Base-by-base conservation (phyloP, 2,329 filamentous ascomycete genomes). In the Coleophoma crateriformis region DNA sequence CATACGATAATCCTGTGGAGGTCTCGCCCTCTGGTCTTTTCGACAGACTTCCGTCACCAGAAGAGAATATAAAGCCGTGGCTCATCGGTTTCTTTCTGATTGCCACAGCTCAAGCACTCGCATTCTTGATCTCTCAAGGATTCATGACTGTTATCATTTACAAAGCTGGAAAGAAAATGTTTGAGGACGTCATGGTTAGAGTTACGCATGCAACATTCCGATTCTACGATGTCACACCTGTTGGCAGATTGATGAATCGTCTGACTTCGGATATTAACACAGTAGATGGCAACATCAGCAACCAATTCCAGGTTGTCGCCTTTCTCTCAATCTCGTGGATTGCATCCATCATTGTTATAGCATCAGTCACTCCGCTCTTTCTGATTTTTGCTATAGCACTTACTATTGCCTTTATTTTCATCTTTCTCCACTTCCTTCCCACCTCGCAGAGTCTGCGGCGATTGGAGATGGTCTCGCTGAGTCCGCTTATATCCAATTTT, bases 401-500 rank as follows among this genome's bases (percentile, higher is more conserved):
- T 52, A 87, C 86, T 0, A 58, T 76, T 0, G 72, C 79, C 0
- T 95, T 95, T 61, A 73, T 91, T 0, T 69, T 82, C 57, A 84
- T 90, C 50, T 96, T 95, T 67, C 67, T 82, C 48, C 77, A 77
- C 11, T 96, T 95, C 64, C 71, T 95, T 4, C 90, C 90, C 0
- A 84, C 88, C 0, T 95, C 90, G 0, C 90, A 95, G 60, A 90
- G 84, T 50, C 75, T 96, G 5, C 81, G 90, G 4, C 80, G 90
- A 7, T 78, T 96, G 13, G 90, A 96, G 63, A 95, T 92, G 86
- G 85, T 91, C 0, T 95, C 90, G 1, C 73, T 96, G 0, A 92
- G 85, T 10, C 91, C 91, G 1, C 74, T 96, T 17, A 90, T 96
- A 71, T 90, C 90, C 35, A 96, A 96, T 64, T 96, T 96, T 55